These are phyloP conservation scores for Azolla pinnata DNA, from an alignment of 75 land plant genomes.

Conservation along the genomic window DNA sequence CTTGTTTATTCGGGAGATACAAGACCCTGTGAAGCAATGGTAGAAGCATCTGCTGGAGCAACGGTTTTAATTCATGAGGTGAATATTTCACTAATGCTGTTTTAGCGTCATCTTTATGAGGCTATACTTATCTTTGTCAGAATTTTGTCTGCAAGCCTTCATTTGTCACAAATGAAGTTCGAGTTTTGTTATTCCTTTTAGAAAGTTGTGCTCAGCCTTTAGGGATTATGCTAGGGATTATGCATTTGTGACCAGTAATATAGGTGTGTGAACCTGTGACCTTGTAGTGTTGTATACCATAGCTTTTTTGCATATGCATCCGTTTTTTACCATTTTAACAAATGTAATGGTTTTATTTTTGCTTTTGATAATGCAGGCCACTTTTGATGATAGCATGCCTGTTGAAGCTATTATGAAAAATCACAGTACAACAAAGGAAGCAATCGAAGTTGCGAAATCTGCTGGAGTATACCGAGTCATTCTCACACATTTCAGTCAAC, in stretches of 20 bases:
- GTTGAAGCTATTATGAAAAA: constrained; percentile 84
- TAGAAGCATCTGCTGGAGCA: constrained; percentile 82
- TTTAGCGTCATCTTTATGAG: neutral
- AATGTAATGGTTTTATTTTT: too few relatives aligned
- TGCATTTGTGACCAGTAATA: neutral
- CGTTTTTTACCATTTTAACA: too few relatives aligned
- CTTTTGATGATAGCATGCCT: constrained; percentile 84
- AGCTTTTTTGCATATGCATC: too few relatives aligned
- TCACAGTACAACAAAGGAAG: constrained; percentile 93
- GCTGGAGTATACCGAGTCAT: constrained; percentile 80
- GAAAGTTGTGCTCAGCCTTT: too few relatives aligned
- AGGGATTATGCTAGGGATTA: too few relatives aligned
- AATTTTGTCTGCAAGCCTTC: too few relatives aligned
- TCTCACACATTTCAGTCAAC: constrained; percentile 95
- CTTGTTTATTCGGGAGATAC: constrained; percentile 98
- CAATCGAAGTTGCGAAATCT: constrained; percentile 57
- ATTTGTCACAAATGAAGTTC: too few relatives aligned
- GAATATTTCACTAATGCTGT: constrained; percentile 7
- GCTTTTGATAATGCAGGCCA: constrained; percentile 56
- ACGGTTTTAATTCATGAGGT: constrained; percentile 96
- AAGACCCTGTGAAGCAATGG: constrained; percentile 73
- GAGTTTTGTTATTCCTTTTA: too few relatives aligned
- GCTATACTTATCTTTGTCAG: neutral
- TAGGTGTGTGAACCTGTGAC: neutral
- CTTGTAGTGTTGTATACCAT: too few relatives aligned